Conservation (phyloP, 495 filamentous ascomycete genomes). For the Daldinia vernicosa region DNA sequence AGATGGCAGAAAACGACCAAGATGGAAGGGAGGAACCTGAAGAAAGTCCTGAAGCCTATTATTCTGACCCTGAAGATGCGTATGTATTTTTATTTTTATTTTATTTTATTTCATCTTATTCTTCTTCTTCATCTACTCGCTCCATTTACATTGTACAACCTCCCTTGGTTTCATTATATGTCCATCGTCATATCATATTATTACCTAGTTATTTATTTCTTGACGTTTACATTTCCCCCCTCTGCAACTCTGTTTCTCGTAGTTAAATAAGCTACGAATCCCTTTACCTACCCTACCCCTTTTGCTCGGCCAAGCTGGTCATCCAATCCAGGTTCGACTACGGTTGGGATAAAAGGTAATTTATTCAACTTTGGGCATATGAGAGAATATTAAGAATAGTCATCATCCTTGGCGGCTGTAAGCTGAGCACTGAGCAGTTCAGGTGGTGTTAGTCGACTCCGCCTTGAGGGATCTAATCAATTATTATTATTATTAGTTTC, state of each 20-base stretch:
- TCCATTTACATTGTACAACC: not conserved
- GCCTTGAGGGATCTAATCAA: conserved; percentile 2
- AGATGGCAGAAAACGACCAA: conserved; percentile 38
- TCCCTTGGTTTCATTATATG: not conserved
- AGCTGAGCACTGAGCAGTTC: conserved; percentile 10
- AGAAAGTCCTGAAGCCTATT: conserved; percentile 30
- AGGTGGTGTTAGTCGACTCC: conserved; percentile 23
- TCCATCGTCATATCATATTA: conserved; percentile 17
- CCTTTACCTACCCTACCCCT: not conserved
- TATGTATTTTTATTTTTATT: conserved; percentile 35
- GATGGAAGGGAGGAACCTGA: conserved; percentile 17
- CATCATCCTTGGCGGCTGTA: conserved; percentile 8
- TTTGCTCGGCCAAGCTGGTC: conserved; percentile 10
- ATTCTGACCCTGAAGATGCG: conserved; percentile 41
- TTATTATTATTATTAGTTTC: conserved; percentile 7
- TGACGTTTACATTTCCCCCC: not conserved
- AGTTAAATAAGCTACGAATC: conserved; percentile 12
- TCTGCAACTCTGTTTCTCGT: not conserved
- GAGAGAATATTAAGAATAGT: not conserved
- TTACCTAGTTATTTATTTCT: conserved; percentile 4
- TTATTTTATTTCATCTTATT: not conserved
- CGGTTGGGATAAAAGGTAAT: not conserved
- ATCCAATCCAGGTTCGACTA: not conserved
- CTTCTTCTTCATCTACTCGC: not conserved
- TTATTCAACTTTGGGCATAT: not conserved